Evolutionary conservation across 768 basidiomycete genomes (phyloP).

Genomic region (Cyathus striatus): DNA sequence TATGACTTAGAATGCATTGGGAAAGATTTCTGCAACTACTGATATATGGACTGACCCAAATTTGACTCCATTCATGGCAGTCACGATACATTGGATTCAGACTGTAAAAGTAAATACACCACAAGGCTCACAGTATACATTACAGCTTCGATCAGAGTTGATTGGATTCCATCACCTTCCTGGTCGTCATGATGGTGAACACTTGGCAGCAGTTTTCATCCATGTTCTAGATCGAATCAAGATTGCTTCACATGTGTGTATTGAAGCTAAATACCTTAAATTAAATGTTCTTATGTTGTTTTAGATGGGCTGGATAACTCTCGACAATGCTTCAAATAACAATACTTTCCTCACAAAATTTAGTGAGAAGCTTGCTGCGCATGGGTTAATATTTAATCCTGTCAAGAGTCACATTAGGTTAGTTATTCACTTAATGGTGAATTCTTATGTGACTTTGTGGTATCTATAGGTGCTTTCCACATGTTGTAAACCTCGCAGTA

Average conservation of each 20-base stretch:
- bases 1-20: background rate
- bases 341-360: background rate
- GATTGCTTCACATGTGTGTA: background rate
- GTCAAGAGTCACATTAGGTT: background rate
- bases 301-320: background rate
- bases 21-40: background rate
- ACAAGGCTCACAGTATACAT: background rate
- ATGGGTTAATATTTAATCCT: background rate
- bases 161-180: background rate
- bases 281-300: background rate
- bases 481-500: background rate
- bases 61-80: background rate
- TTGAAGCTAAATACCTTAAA: background rate
- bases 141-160: background rate
- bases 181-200: background rate
- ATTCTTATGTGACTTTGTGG: background rate
- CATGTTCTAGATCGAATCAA: background rate
- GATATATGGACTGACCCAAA: background rate
- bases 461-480: background rate
- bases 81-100: background rate
- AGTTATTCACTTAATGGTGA: background rate
- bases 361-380: background rate
- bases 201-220: background rate
- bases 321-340: background rate
- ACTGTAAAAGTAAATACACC: background rate